These are phyloP conservation scores for Wickerhamiella dianesei DNA, from an alignment of 805 yeast species.

Conservation along the genomic window DNA sequence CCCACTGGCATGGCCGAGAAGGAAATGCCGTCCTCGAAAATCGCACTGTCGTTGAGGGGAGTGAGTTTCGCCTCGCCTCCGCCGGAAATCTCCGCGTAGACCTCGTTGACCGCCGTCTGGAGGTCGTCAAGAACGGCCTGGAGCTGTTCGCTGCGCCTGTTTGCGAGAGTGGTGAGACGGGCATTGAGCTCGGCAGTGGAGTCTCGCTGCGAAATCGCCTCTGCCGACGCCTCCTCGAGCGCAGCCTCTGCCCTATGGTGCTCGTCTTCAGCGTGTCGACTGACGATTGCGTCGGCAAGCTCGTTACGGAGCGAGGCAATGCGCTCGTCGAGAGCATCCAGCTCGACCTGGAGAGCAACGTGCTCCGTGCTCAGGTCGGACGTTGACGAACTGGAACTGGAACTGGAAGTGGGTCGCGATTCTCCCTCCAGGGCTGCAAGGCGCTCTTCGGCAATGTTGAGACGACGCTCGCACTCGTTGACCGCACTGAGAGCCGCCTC, in stretches of 20 bases:
- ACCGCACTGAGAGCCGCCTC: background rate
- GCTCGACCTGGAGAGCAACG: background rate
- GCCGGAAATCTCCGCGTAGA: slow-evolving; percentile 77
- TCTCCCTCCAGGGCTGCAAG: background rate
- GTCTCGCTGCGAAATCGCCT: slow-evolving; percentile 22
- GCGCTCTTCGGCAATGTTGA: background rate
- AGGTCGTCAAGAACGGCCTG: slow-evolving; percentile 67
- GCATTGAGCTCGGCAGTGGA: slow-evolving; percentile 40
- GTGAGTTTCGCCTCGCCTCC: slow-evolving; percentile 70
- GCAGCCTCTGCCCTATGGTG: slow-evolving; percentile 6
- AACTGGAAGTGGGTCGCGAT: no score
- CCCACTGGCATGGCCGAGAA: slow-evolving; percentile 95
- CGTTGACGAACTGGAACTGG: no score
- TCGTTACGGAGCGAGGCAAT: background rate
- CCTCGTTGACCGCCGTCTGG: slow-evolving; percentile 52
- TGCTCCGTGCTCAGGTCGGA: no score
- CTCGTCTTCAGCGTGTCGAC: background rate
- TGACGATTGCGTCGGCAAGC: background rate
- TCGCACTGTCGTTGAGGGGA: slow-evolving; percentile 79
- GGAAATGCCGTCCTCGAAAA: slow-evolving; percentile 67
- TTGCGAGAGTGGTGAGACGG: slow-evolving; percentile 46
- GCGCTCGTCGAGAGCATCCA: background rate
- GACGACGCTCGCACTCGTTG: background rate
- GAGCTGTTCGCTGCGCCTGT: slow-evolving; percentile 47
- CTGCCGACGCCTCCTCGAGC: slow-evolving; percentile 6